A percentile compares a stretch with the other conserved stretches of the same genome.
Conservation (phyloP, 2,329 filamentous ascomycete genomes). For the Didymella glomerata region DNA sequence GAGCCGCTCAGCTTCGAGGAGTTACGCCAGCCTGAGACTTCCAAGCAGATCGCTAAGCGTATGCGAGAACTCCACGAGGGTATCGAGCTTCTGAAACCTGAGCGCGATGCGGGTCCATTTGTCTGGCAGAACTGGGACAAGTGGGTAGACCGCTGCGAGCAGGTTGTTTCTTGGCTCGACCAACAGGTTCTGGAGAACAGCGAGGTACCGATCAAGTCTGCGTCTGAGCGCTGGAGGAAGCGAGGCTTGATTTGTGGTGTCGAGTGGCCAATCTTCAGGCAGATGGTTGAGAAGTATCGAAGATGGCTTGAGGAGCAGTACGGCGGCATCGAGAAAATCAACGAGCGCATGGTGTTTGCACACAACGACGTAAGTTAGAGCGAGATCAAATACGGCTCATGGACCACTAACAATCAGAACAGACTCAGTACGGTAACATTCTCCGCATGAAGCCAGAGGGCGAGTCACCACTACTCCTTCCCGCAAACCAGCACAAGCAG, state of each 20-base stretch:
- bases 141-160: conserved; percentile 76
- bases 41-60: conserved; percentile 92
- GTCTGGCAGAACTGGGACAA: conserved; percentile 96
- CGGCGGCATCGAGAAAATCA: conserved; percentile 71
- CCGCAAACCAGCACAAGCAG: conserved; percentile 94
- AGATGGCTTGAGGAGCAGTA: conserved; percentile 76
- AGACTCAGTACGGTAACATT: conserved; percentile 99
- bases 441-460: conserved; percentile 75
- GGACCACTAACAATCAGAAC: neutral
- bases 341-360: conserved; percentile 85
- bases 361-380: conserved; percentile 86
- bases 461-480: conserved; percentile 85
- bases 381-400: neutral
- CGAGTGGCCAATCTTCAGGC: conserved; percentile 80
- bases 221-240: conserved; percentile 68
- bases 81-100: conserved; percentile 81
- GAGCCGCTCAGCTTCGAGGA: conserved; percentile 79
- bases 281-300: conserved; percentile 79
- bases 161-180: conserved; percentile 67
- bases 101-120: conserved; percentile 79
- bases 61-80: conserved; percentile 97
- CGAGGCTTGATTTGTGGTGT: conserved; percentile 83
- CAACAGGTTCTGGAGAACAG: conserved; percentile 62
- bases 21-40: conserved; percentile 81
- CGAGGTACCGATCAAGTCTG: conserved; percentile 47